These are phyloP conservation scores for Nitzschia sp. DNA, from an alignment of 108 stramenopile genomes.

Conservation along the genomic window DNA sequence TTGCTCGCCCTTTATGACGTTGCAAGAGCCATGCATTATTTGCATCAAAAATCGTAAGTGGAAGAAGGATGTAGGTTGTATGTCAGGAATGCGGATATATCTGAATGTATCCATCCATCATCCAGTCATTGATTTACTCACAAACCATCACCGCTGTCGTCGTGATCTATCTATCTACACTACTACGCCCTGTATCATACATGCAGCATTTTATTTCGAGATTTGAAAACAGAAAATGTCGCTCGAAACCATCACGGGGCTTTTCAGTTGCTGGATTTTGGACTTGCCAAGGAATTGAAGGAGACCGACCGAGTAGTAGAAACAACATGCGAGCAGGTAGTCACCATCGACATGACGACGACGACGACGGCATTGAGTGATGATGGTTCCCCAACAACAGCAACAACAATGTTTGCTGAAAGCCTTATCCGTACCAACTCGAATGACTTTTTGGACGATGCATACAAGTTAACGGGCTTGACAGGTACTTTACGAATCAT, in stretches of 20 bases:
- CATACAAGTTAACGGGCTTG: constrained; percentile 38
- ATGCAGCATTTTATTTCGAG: constrained; percentile 25
- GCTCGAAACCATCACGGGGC: not conserved
- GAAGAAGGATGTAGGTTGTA: too few relatives aligned
- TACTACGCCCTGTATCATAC: not conserved
- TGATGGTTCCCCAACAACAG: not conserved
- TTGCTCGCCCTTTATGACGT: constrained; percentile 31
- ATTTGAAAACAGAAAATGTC: constrained; percentile 30
- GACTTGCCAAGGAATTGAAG: constrained; percentile 67
- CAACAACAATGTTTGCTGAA: not conserved
- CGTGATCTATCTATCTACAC: not conserved
- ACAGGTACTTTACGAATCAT: constrained; percentile 48
- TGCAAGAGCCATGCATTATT: constrained; percentile 33
- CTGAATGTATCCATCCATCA: not conserved
- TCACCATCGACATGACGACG: not conserved
- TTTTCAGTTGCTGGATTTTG: constrained; percentile 70
- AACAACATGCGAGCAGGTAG: not conserved
- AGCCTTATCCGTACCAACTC: not conserved
- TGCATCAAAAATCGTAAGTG: constrained; percentile 48
- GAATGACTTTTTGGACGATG: constrained; percentile 12
- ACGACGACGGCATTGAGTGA: not conserved
- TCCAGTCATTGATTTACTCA: not conserved
- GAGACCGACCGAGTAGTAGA: constrained; percentile 14
- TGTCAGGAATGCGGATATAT: too few relatives aligned
- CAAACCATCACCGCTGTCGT: not conserved